Evolutionary conservation across 148 eudicot species (phyloP), one percentile per base, ranked within the genome.

Genomic region (Hydrangea macrophylla): DNA sequence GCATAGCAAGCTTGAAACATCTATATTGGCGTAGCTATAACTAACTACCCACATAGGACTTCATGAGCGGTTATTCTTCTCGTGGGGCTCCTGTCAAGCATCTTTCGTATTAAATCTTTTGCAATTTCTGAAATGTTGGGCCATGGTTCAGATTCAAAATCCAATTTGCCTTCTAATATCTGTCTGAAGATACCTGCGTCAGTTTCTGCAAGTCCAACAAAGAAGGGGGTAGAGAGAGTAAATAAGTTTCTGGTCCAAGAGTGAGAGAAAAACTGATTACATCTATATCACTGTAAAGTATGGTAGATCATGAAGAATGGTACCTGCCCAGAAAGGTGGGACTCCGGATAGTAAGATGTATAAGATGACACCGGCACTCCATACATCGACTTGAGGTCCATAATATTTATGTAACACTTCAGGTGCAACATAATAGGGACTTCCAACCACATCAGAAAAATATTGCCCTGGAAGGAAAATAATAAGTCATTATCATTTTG

Each of bases 311-410:
- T 28, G 25, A 37, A 30, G 62, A 63, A 23, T 31, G 27, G 23
- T 65, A 88, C 94, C 94, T 67, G 90, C 90, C 94, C 94, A 88
- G 60, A 85, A 88, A 25, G 90, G 90, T 24, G 94, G 94, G 67
- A 86, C 88, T 3, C 94, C 94, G 7, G 86, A 85, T 53, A 88
- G 68, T 58, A 88, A 82, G 58, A 85, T 88, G 81, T 88, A 88
- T 25, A 88, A 83, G 64, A 88, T 88, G 69, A 88, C 94, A 31
- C 94, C 94, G 40, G 94, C 90, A 75, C 94, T 85, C 94, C 94
- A 88, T 40, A 88, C 94, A 63, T 88, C 94, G 18, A 82, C 73
- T 82, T 88, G 88, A 62, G 84, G 94, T 54, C 94, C 94, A 82
- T 88, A 88, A 42, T 78, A 85, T 75, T 85, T 88, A 67, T 86